Percentiles rank a stretch among this genome's conserved stretches.
Evolutionary conservation across 176 grass and related monocot genomes (phyloP).

Genomic region (Phyllostachys edulis): DNA sequence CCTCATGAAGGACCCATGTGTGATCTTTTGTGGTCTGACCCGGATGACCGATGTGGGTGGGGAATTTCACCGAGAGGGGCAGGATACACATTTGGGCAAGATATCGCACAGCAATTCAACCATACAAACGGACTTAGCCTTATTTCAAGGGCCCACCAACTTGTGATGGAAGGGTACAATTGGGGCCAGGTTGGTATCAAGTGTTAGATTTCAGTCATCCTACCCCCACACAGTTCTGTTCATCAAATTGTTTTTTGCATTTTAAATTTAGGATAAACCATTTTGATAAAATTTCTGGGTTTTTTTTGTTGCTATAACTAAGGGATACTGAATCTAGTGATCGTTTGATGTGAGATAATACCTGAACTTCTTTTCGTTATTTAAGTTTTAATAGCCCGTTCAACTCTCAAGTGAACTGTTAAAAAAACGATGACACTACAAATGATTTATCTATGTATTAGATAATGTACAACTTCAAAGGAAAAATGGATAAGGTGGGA

Average conservation of each 20-base stretch:
- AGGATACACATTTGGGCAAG: constrained; percentile 83
- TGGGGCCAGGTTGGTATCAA: constrained; percentile 61
- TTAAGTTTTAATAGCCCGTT: not conserved
- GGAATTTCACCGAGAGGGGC: constrained; percentile 73
- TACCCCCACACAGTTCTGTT: not conserved
- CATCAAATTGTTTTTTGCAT: not conserved
- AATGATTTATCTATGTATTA: no score
- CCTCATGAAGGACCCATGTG: constrained; percentile 83
- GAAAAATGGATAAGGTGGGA: not conserved
- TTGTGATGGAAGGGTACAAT: constrained; percentile 78
- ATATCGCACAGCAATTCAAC: constrained; percentile 77
- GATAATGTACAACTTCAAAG: not conserved
- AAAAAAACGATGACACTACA: not conserved
- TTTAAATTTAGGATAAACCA: not conserved
- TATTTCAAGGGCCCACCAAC: constrained; percentile 76
- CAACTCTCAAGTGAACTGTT: not conserved
- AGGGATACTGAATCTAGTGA: not conserved
- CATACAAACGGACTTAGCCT: constrained; percentile 65
- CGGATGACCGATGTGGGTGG: constrained; percentile 72
- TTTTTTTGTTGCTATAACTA: not conserved
- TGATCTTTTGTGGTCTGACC: constrained; percentile 81
- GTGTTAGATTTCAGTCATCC: not conserved
- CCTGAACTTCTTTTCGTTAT: not conserved
- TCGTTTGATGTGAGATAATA: not conserved
- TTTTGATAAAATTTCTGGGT: constrained; percentile 1